Evolutionary conservation across 2,329 filamentous ascomycete species (phyloP), one percentile per base, ranked within the genome.

Genomic region (Fusarium verticillioides): DNA sequence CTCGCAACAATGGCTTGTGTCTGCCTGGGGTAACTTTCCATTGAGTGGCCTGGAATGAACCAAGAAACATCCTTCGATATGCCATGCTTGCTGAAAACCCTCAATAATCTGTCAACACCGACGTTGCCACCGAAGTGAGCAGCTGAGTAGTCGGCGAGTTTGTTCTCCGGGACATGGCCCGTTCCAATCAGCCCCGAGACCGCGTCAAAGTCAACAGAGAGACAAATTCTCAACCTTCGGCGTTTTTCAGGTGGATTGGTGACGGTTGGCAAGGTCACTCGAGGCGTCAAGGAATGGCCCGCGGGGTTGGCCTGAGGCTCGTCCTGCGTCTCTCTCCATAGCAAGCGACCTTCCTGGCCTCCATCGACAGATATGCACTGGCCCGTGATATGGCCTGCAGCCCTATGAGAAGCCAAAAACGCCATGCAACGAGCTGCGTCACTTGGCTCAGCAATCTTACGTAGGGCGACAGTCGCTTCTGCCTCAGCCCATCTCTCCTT

Each of bases 291-390:
- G 1, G 36, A 30, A 9, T 30, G 5, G 7, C 1, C 1, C 3
- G 2, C 2, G 4, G 15, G 0, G 2, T 23, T 23, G 1, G 26
- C 4, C 2, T n/a, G 15, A 18, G 4, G 13, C 7, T n/a, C 10
- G 13, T 40, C 50, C 0, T 40, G 36, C 0, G 50, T 2, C 1
- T 61, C 37, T n/a, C 59, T 56, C 59, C 59, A 61, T 4, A 61
- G 19, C 0, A 61, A 21, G 0, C 59, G 47, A 3, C 59, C 59
- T 0, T 61, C 59, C 8, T 61, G 59, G 0, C 59, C 59, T 26
- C 59, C 59, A 21, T 61, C 49, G 4, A 61, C 49, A 2, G 59
- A 56, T 26, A 61, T 54, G 1, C 59, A 61, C 19, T 61, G 49
- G 1, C 59, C 59, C 0, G 59, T 61, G 1, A 61, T 61, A 7